A percentile compares a stretch with the other conserved stretches of the same genome.
Conservation (phyloP, 495 filamentous ascomycete species). For the Pseudomonodictys pantanalensis region DNA sequence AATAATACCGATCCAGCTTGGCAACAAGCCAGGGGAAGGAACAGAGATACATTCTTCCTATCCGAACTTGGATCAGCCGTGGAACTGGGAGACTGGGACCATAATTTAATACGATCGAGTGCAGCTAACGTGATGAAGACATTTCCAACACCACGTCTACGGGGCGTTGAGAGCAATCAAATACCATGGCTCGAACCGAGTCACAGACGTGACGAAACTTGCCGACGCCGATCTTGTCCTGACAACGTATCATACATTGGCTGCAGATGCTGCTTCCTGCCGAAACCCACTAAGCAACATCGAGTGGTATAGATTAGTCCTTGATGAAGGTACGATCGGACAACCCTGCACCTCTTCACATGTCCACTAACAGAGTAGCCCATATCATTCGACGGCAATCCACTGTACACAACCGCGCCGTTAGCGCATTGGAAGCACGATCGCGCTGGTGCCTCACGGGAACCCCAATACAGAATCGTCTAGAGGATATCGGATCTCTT, state of each 20-base stretch:
- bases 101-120: too few species aligned
- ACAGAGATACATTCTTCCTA: too few species aligned
- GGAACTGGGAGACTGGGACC: too few species aligned
- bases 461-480: conserved; percentile 31
- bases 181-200: conserved; percentile 20
- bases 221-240: conserved; percentile 13
- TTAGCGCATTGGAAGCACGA: conserved; percentile 9
- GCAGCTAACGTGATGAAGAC: too few species aligned
- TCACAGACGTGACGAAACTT: conserved; percentile 3
- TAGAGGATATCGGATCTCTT: conserved; percentile 28
- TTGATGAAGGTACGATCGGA: conserved; percentile 25
- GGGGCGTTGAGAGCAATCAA: conserved; percentile 14
- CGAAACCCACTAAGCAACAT: not conserved
- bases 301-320: conserved; percentile 16
- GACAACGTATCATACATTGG: conserved; percentile 22
- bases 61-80: too few species aligned
- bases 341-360: not conserved
- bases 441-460: conserved; percentile 30
- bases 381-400: conserved; percentile 24
- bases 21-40: too few species aligned
- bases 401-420: conserved; percentile 20
- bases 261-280: not conserved
- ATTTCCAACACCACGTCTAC: conserved; percentile 3
- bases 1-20: not conserved
- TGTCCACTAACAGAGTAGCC: not conserved